A percentile compares a stretch with the other conserved stretches of the same genome.
Evolutionary conservation across 1,284 basidiomycete species (phyloP).

Genomic region (Tetrapyrgos nigripes): DNA sequence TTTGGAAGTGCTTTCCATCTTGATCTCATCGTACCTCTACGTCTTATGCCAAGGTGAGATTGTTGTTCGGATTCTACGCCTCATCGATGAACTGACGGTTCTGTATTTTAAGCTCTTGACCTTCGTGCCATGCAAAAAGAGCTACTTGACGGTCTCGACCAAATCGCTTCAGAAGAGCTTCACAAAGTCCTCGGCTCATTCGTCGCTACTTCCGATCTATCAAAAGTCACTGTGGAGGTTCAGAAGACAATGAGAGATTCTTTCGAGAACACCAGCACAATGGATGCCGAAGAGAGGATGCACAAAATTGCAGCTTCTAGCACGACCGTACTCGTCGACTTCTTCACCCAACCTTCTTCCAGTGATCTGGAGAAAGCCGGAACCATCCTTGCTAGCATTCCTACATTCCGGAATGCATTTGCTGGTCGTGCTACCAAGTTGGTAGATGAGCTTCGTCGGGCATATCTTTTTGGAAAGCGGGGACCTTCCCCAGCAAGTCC

Average conservation of each 20-base stretch:
- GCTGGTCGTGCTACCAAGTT: conserved; percentile 51
- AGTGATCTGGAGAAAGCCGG: conserved; percentile 27
- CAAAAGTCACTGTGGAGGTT: conserved; percentile 36
- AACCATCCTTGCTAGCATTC: conserved; percentile 44
- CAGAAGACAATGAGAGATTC: conserved; percentile 51
- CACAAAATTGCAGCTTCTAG: conserved; percentile 66
- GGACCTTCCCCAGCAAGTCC: conserved; percentile 64
- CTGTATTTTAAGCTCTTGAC: conserved; percentile 63
- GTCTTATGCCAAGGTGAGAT: conserved; percentile 70
- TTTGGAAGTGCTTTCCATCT: conserved; percentile 76
- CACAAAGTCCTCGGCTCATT: conserved; percentile 48
- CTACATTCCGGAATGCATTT: conserved; percentile 57
- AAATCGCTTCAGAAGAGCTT: conserved; percentile 60
- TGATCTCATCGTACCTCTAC: conserved; percentile 80
- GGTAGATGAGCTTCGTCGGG: conserved; percentile 55
- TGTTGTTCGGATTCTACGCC: background rate
- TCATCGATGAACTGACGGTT: background rate
- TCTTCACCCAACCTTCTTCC: conserved; percentile 47
- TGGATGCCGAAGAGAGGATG: conserved; percentile 75
- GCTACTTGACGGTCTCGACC: conserved; percentile 57
- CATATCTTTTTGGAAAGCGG: conserved; percentile 59
- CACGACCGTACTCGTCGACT: conserved; percentile 66
- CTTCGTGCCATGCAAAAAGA: conserved; percentile 75
- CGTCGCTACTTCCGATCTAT: conserved; percentile 41
- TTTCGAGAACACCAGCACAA: conserved; percentile 70